Evolutionary conservation across 2,329 filamentous ascomycete species (phyloP).

Genomic region (Pseudohalonectria lignicola): DNA sequence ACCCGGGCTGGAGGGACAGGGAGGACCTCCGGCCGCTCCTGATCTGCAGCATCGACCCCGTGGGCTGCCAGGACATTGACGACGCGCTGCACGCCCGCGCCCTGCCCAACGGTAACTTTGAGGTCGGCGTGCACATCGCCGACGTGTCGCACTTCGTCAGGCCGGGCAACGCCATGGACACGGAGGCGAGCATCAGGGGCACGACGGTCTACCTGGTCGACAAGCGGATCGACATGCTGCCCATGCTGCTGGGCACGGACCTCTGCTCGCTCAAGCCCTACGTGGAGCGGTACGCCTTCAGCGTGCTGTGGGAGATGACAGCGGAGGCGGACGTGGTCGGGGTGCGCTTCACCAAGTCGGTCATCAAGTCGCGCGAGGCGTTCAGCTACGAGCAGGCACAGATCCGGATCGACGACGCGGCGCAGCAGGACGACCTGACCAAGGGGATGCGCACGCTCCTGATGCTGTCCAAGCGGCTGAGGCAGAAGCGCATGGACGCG

Average conservation of each 20-base stretch:
- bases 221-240: slow-evolving; percentile 99
- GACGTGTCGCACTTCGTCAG: slow-evolving; percentile 99
- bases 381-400: slow-evolving; percentile 98
- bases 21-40: slow-evolving; percentile 75
- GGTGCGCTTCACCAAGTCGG: slow-evolving; percentile 89
- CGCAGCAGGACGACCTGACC: slow-evolving; percentile 82
- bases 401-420: slow-evolving; percentile 79
- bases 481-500: slow-evolving; percentile 91
- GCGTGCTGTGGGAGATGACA: slow-evolving; percentile 80
- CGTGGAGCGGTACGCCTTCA: slow-evolving; percentile 88
- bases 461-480: slow-evolving; percentile 82
- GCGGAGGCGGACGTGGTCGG: slow-evolving; percentile 74
- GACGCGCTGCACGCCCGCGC: slow-evolving; percentile 83
- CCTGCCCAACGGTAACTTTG: slow-evolving; percentile 84
- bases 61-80: slow-evolving; percentile 95
- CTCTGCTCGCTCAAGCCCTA: slow-evolving; percentile 95
- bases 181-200: slow-evolving; percentile 84
- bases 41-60: slow-evolving; percentile 95
- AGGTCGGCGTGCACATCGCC: slow-evolving; percentile 96
- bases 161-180: slow-evolving; percentile 93
- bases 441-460: slow-evolving; percentile 79
- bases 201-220: slow-evolving; percentile 97
- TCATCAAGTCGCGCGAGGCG: slow-evolving; percentile 90
- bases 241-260: slow-evolving; percentile 89
- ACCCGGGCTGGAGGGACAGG: slow-evolving; percentile 79